A percentile compares a stretch with the other conserved stretches of the same genome.
Evolutionary conservation across 1,139 yeast species (phyloP).

Genomic region (Kurtzmaniella quercitrusa): DNA sequence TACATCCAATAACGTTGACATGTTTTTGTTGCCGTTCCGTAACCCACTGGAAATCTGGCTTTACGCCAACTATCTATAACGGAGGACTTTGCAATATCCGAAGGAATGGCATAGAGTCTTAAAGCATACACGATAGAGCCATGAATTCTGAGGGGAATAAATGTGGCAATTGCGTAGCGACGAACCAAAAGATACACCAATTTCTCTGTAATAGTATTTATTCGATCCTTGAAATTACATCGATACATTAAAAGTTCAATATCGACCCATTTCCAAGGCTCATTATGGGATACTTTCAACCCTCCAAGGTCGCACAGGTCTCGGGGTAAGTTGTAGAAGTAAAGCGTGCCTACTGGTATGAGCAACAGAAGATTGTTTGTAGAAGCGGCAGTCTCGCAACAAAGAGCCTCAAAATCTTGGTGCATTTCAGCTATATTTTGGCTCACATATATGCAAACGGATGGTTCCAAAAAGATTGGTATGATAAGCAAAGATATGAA

Average conservation of each 20-base stretch:
- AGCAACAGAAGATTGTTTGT: slow-evolving; percentile 39
- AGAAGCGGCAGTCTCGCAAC: slow-evolving; percentile 9
- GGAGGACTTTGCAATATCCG: slow-evolving; percentile 38
- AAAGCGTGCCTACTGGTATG: slow-evolving; percentile 47
- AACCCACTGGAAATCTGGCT: slow-evolving; percentile 8
- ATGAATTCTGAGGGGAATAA: slow-evolving; percentile 16
- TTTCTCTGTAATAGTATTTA: slow-evolving; percentile 25
- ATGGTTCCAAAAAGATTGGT: neutral
- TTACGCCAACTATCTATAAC: slow-evolving; percentile 30
- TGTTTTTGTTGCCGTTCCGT: slow-evolving; percentile 21
- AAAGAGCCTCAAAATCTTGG: neutral
- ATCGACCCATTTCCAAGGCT: slow-evolving; percentile 57
- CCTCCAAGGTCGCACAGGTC: slow-evolving; percentile 18
- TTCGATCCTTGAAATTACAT: slow-evolving; percentile 8
- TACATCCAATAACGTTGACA: slow-evolving; percentile 28
- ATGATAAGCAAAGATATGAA: neutral
- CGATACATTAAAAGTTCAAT: slow-evolving; percentile 18
- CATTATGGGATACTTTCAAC: slow-evolving; percentile 18
- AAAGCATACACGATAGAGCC: slow-evolving; percentile 23
- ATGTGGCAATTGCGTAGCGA: slow-evolving; percentile 44
- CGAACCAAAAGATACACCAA: slow-evolving; percentile 37
- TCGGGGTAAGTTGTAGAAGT: slow-evolving; percentile 37
- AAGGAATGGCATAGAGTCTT: slow-evolving; percentile 48
- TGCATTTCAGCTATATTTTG: neutral
- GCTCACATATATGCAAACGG: neutral